Conservation (phyloP, 257 asterid genomes). For the Ocimum tenuiflorum region DNA sequence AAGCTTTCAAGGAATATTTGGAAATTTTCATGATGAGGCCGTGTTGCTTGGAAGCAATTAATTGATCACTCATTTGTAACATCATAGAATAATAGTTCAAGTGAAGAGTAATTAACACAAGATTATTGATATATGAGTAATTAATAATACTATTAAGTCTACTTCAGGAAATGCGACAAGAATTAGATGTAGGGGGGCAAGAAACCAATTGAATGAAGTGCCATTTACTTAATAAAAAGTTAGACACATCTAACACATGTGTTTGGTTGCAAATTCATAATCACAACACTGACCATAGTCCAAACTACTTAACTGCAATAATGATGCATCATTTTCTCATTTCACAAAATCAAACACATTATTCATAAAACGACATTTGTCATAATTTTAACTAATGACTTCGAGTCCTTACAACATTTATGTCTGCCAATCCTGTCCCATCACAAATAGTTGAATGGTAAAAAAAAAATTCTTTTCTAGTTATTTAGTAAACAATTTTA, state of each 20-base stretch:
- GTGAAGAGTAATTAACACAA: not conserved
- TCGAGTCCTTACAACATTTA: too few species aligned
- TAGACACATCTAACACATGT: slow-evolving; percentile 14
- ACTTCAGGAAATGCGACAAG: slow-evolving; percentile 3
- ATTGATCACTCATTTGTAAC: not conserved
- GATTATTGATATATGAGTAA: not conserved
- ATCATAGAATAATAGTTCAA: not conserved
- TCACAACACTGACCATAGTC: slow-evolving; percentile 17
- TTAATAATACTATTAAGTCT: not conserved
- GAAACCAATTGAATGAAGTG: slow-evolving; percentile 6
- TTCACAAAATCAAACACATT: not conserved
- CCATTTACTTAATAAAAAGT: not conserved
- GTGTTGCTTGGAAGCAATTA: too few species aligned
- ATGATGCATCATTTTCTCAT: not conserved
- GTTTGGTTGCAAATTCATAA: slow-evolving; percentile 22
- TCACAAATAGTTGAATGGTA: too few species aligned
- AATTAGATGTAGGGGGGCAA: not conserved
- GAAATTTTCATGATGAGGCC: too few species aligned
- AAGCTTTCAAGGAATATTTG: too few species aligned
- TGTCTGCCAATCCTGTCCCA: too few species aligned
- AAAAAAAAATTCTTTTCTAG: too few species aligned
- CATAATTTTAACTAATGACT: not conserved
- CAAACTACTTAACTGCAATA: not conserved
- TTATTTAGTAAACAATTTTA: too few species aligned
- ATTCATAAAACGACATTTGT: not conserved